A percentile compares a stretch with the other conserved stretches of the same genome.
Conservation (phyloP, 1,139 yeast genomes). For the Protomyces inouyei region DNA sequence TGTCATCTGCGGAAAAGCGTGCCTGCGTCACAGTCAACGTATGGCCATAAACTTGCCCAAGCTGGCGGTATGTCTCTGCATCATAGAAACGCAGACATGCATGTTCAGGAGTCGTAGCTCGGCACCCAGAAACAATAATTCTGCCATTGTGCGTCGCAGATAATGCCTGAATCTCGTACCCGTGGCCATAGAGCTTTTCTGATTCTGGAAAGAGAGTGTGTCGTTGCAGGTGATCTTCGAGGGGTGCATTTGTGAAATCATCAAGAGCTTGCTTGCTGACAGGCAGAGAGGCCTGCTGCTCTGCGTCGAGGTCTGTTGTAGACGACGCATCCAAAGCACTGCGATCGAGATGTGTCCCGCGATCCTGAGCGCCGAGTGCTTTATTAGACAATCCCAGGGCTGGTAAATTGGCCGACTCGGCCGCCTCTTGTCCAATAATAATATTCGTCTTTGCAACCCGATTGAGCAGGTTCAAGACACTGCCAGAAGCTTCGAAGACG, state of each 20-base stretch:
- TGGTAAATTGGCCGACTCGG: conserved; percentile 85
- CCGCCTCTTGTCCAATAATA: conserved; percentile 40
- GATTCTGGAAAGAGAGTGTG: conserved; percentile 91
- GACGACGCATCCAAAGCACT: conserved; percentile 38
- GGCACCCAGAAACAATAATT: conserved; percentile 82
- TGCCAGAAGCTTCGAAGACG: conserved; percentile 83
- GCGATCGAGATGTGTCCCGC: conserved; percentile 35
- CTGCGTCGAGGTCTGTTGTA: conserved; percentile 43
- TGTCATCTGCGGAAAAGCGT: conserved; percentile 67
- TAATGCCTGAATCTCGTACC: conserved; percentile 82
- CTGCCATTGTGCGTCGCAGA: conserved; percentile 64
- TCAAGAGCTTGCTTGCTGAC: conserved; percentile 30
- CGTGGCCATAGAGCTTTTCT: conserved; percentile 94
- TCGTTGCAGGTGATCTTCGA: conserved; percentile 85
- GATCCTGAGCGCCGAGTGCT: conserved; percentile 55
- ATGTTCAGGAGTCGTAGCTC: conserved; percentile 75
- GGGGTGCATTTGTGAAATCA: conserved; percentile 56
- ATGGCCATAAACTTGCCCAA: conserved; percentile 54
- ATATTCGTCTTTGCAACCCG: conserved; percentile 28
- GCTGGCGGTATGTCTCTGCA: conserved; percentile 58
- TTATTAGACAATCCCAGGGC: conserved; percentile 92
- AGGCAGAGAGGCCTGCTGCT: conserved; percentile 1
- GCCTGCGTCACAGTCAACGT: conserved; percentile 79
- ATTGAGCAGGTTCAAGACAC: conserved; percentile 60
- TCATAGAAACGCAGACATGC: conserved; percentile 79